Conservation (phyloP, 164 flowering plant genomes). For the Piper betle region DNA sequence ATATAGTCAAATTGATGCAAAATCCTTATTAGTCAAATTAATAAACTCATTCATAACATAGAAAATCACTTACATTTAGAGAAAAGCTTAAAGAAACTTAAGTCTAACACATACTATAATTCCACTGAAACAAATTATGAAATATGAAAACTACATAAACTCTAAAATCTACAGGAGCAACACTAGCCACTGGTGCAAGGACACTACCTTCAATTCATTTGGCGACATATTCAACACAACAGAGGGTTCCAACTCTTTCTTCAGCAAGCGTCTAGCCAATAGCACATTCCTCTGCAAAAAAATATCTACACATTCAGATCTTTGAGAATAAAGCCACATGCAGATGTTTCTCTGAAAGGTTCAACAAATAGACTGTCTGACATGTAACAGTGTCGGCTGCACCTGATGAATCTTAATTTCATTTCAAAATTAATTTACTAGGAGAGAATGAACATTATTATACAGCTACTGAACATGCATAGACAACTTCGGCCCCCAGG, state of each 20-base stretch:
- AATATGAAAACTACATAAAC: neutral
- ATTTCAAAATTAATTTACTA: no score
- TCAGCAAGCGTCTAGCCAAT: slow-evolving; percentile 60
- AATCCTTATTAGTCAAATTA: no score
- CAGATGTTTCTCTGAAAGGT: neutral
- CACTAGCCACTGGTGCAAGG: neutral
- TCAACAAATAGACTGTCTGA: neutral
- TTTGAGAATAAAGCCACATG: neutral
- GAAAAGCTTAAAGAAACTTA: no score
- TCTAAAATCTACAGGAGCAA: neutral
- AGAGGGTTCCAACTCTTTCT: slow-evolving; percentile 67
- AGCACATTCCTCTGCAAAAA: slow-evolving; percentile 41
- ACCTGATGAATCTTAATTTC: neutral
- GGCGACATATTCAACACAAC: slow-evolving; percentile 72
- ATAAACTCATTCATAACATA: no score
- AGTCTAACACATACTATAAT: no score
- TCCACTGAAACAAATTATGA: no score
- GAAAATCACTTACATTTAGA: no score
- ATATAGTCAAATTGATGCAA: no score
- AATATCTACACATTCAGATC: neutral
- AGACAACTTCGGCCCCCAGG: no score
- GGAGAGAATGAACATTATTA: no score
- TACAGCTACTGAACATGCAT: no score
- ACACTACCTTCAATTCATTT: slow-evolving; percentile 63
- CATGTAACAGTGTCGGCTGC: neutral